phyloP scores from a whole-genome alignment of 2,329 filamentous ascomycete species.

The Leptographium flavum region DNA sequence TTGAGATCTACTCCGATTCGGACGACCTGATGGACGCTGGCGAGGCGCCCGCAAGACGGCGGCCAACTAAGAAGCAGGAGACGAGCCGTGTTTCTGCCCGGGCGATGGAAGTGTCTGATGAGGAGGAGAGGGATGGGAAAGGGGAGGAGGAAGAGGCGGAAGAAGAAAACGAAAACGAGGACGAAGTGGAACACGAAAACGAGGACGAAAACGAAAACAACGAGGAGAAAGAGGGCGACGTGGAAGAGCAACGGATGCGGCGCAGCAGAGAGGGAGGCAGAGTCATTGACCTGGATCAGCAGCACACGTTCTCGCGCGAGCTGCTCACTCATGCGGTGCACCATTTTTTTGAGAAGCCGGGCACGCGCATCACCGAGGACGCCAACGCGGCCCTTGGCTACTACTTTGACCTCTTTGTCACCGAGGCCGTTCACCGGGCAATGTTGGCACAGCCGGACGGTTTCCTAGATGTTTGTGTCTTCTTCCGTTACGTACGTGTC shows the following conservation, averaged over 20 bases:
- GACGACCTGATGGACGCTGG: conserved; percentile 12
- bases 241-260: too few relatives aligned
- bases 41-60: conserved; percentile 15
- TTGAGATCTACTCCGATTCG: conserved; percentile 5
- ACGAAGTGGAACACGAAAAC: neutral
- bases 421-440: conserved; percentile 73
- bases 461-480: conserved; percentile 56
- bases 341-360: conserved; percentile 53
- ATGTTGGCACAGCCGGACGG: conserved; percentile 51
- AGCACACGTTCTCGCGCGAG: conserved; percentile 51
- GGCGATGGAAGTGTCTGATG: conserved; percentile 9
- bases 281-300: too few relatives aligned
- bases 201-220: neutral
- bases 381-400: conserved; percentile 64
- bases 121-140: too few relatives aligned
- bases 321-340: conserved; percentile 66
- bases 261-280: too few relatives aligned
- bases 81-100: neutral
- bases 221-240: neutral
- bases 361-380: conserved; percentile 59
- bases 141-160: conserved; percentile 16
- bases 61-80: neutral
- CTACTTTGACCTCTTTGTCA: conserved; percentile 84
- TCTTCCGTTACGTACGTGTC: too few relatives aligned
- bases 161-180: neutral